Evolutionary conservation across 1,284 basidiomycete genomes (phyloP).

Genomic region (Ceratobasidium sp.): DNA sequence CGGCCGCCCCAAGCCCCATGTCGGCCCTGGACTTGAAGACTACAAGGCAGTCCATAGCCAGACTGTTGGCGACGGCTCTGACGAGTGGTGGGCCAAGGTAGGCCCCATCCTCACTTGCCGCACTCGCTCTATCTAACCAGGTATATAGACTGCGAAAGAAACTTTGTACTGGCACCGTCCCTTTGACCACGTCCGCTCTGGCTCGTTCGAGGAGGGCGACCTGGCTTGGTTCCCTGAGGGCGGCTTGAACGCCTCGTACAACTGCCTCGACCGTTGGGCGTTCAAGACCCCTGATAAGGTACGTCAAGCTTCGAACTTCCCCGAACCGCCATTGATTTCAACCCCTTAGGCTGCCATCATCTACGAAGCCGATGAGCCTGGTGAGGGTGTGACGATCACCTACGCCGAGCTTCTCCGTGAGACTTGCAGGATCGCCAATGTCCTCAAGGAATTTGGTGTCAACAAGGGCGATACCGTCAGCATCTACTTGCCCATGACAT

Average conservation of each 20-base stretch:
- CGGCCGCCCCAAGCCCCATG: slow-evolving; percentile 71
- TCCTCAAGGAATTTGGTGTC: slow-evolving; percentile 89
- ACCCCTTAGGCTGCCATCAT: slow-evolving; percentile 85
- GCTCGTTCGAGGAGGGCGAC: slow-evolving; percentile 87
- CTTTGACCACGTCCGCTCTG: slow-evolving; percentile 89
- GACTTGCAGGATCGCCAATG: slow-evolving; percentile 91
- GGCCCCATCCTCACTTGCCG: neutral
- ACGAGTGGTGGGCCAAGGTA: slow-evolving; percentile 90
- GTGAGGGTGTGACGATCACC: slow-evolving; percentile 78
- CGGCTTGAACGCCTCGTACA: slow-evolving; percentile 91
- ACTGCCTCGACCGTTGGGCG: slow-evolving; percentile 97
- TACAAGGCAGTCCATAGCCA: slow-evolving; percentile 75
- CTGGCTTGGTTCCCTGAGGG: slow-evolving; percentile 96
- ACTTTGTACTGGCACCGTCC: slow-evolving; percentile 90
- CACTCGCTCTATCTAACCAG: slow-evolving; percentile 12
- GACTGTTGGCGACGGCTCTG: slow-evolving; percentile 78
- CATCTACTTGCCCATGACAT: slow-evolving; percentile 89
- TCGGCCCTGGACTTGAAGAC: slow-evolving; percentile 78
- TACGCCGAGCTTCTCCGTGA: slow-evolving; percentile 90
- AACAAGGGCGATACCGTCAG: slow-evolving; percentile 97
- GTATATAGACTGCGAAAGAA: slow-evolving; percentile 75
- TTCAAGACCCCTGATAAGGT: slow-evolving; percentile 92
- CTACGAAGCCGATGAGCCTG: slow-evolving; percentile 97
- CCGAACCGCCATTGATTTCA: slow-evolving; percentile 9
- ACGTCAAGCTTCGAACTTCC: slow-evolving; percentile 44